Evolutionary conservation across 139 green algal species (phyloP).

Genomic region (Edaphochlamys debaryana): DNA sequence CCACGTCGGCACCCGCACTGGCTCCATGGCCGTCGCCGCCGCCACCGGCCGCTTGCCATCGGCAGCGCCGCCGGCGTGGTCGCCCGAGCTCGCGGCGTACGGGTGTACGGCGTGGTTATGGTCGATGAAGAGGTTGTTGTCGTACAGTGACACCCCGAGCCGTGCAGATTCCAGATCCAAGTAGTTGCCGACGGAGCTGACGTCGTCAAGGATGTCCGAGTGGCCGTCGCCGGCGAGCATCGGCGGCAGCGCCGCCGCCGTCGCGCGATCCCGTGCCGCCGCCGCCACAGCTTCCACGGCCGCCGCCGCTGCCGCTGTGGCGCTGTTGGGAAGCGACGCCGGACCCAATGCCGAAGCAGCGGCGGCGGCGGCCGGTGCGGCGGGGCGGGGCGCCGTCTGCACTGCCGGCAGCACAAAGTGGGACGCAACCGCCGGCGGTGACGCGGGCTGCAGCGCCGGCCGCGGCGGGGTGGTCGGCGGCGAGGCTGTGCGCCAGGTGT

Average conservation of each 20-base stretch:
- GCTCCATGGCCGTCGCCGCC: background rate
- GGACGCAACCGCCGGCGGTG: background rate
- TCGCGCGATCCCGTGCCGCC: too few species aligned
- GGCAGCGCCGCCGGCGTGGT: background rate
- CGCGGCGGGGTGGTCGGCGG: background rate
- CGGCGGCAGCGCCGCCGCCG: too few species aligned
- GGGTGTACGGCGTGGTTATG: background rate
- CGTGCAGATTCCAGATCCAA: background rate
- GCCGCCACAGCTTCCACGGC: background rate
- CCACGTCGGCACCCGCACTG: background rate
- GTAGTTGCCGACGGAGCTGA: background rate
- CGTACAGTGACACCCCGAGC: slow-evolving; percentile 20
- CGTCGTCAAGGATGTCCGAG: background rate
- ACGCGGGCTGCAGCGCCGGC: background rate
- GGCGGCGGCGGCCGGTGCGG: background rate
- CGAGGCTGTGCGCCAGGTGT: background rate
- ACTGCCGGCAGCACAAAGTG: slow-evolving; percentile 4
- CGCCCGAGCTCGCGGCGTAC: background rate
- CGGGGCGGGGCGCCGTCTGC: background rate
- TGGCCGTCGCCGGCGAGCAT: too few species aligned
- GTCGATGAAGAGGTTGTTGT: slow-evolving; percentile 9
- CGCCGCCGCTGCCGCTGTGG: background rate
- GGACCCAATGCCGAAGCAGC: background rate
- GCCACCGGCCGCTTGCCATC: background rate
- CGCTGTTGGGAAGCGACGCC: background rate